phyloP scores from a whole-genome alignment of 495 filamentous ascomycete genomes.

The Annulohypoxylon maeteangense region DNA sequence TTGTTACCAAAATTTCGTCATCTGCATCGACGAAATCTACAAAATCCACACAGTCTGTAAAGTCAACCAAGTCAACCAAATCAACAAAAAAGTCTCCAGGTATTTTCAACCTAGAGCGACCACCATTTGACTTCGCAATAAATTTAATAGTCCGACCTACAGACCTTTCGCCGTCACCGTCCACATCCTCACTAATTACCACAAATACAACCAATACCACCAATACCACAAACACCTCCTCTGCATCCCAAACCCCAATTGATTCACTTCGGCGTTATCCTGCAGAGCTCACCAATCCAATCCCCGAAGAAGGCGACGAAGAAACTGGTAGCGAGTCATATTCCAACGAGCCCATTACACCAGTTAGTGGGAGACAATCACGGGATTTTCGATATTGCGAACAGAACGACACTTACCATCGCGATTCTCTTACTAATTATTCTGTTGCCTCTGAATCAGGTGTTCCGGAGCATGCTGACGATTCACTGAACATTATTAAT shows the following conservation, averaged over 20 bases:
- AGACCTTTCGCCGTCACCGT: constrained; percentile 40
- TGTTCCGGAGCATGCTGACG: constrained; percentile 40
- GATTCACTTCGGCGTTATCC: constrained; percentile 53
- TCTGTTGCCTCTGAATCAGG: constrained; percentile 27
- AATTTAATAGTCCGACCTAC: constrained; percentile 43
- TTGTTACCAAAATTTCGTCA: constrained; percentile 33
- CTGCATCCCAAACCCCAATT: constrained; percentile 32
- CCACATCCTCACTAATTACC: constrained; percentile 24
- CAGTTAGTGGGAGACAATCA: constrained; percentile 61
- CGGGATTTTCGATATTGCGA: constrained; percentile 59
- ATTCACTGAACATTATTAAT: constrained; percentile 34
- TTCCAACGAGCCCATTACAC: constrained; percentile 60
- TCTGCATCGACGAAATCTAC: constrained; percentile 4
- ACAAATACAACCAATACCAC: constrained; percentile 14
- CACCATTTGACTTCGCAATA: constrained; percentile 25
- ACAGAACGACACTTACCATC: constrained; percentile 52
- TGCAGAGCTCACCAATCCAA: constrained; percentile 55
- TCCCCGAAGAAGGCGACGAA: constrained; percentile 61
- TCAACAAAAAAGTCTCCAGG: constrained; percentile 30
- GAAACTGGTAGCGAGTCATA: constrained; percentile 57
- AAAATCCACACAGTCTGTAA: not conserved
- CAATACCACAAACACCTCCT: constrained; percentile 15
- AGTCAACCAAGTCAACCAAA: not conserved
- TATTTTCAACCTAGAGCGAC: constrained; percentile 41
- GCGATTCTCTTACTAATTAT: constrained; percentile 49